Evolutionary conservation across 768 basidiomycete genomes (phyloP).

Genomic region (Phlebiopsis flavidoalba): DNA sequence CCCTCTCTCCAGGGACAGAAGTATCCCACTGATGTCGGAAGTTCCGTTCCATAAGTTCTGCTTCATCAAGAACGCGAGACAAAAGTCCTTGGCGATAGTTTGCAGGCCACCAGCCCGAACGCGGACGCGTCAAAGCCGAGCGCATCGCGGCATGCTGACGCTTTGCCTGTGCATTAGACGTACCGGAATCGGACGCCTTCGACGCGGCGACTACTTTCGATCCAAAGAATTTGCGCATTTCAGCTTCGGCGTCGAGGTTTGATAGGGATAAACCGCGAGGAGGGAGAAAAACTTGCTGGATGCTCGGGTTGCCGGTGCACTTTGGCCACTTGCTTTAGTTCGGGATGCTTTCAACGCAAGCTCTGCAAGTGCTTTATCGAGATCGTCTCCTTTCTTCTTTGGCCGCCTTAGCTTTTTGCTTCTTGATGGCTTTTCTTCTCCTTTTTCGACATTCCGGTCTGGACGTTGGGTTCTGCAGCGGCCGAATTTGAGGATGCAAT

Average conservation of each 20-base stretch:
- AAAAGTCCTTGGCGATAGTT: slow-evolving; percentile 70
- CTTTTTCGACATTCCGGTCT: slow-evolving; percentile 26
- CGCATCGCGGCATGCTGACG: slow-evolving; percentile 43
- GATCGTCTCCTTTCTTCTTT: slow-evolving; percentile 64
- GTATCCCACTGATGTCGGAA: slow-evolving; percentile 31
- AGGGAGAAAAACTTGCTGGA: slow-evolving; percentile 44
- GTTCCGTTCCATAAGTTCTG: slow-evolving; percentile 46
- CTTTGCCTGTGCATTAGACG: slow-evolving; percentile 31
- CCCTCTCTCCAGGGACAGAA: slow-evolving; percentile 56
- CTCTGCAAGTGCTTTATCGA: slow-evolving; percentile 82
- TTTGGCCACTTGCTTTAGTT: slow-evolving; percentile 37
- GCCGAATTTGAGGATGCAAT: background rate
- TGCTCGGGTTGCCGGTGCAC: slow-evolving; percentile 23
- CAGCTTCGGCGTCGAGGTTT: slow-evolving; percentile 83
- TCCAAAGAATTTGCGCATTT: slow-evolving; percentile 93
- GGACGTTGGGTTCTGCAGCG: slow-evolving; percentile 9
- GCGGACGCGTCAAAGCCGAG: slow-evolving; percentile 75
- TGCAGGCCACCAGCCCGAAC: slow-evolving; percentile 69
- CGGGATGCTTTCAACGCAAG: slow-evolving; percentile 72
- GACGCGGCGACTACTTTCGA: slow-evolving; percentile 76
- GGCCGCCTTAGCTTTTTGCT: slow-evolving; percentile 58
- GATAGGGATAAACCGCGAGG: slow-evolving; percentile 73
- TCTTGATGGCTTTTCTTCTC: slow-evolving; percentile 55
- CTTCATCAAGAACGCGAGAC: slow-evolving; percentile 48
- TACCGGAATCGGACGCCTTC: slow-evolving; percentile 32